Evolutionary conservation across 2,329 filamentous ascomycete species (phyloP).

Genomic region (Fusarium sp.): DNA sequence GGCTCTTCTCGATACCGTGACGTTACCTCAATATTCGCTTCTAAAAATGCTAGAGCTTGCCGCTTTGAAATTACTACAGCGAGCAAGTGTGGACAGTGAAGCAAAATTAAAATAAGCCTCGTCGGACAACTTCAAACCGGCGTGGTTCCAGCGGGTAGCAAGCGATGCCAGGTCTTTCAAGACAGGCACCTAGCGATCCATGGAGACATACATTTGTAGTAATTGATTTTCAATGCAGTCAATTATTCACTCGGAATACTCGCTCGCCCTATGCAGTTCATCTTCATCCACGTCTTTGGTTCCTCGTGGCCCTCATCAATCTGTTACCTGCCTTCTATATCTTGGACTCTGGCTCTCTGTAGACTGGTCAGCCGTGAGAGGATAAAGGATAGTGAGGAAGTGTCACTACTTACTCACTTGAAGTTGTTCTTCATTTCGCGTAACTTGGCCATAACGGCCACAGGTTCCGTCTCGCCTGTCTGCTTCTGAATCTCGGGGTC

Average conservation of each 20-base stretch:
- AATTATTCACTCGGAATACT: neutral
- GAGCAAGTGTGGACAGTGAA: conserved; percentile 77
- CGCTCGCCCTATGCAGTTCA: neutral
- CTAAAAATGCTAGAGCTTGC: conserved; percentile 74
- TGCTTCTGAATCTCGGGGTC: conserved; percentile 86
- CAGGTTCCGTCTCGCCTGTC: conserved; percentile 81
- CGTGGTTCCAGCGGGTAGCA: conserved; percentile 46
- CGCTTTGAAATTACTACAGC: conserved; percentile 63
- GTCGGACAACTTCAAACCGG: conserved; percentile 36
- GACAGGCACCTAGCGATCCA: conserved; percentile 46
- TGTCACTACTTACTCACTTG: conserved; percentile 59
- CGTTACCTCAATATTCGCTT: conserved; percentile 54
- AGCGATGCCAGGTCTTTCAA: conserved; percentile 39
- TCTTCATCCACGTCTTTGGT: neutral
- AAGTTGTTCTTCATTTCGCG: conserved; percentile 90
- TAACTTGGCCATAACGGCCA: conserved; percentile 85
- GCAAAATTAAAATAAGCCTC: conserved; percentile 61
- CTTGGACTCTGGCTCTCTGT: conserved; percentile 42
- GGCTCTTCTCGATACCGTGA: neutral
- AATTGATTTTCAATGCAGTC: neutral
- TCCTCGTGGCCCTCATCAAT: neutral
- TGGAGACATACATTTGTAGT: conserved; percentile 47
- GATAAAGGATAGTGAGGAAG: neutral
- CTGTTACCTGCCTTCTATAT: conserved; percentile 38
- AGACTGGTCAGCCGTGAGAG: conserved; percentile 1